Evolutionary conservation across 306 rosid species (phyloP).

Genomic region (Lagenaria siceraria): DNA sequence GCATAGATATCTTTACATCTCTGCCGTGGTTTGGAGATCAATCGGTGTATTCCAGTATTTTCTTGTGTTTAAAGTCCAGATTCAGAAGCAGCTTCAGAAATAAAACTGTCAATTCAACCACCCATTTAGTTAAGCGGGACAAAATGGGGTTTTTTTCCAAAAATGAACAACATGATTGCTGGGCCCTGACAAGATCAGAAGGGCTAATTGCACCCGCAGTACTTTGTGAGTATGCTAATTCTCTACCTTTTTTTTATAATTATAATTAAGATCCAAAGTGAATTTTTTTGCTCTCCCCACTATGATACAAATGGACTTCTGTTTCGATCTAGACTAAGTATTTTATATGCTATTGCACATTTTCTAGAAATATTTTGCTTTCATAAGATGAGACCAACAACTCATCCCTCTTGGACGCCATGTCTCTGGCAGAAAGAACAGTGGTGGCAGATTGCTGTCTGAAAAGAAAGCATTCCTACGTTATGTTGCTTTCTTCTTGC

Average conservation of each 20-base stretch:
- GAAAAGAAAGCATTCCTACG: background rate
- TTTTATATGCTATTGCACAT: background rate
- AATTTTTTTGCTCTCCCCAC: background rate
- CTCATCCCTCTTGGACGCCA: background rate
- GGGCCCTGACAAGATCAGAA: background rate
- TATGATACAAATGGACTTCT: background rate
- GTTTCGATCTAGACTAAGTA: background rate
- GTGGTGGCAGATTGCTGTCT: conserved; percentile 1
- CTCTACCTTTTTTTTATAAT: background rate
- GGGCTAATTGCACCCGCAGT: background rate
- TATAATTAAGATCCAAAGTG: background rate
- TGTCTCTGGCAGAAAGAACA: background rate
- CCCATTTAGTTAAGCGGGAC: background rate
- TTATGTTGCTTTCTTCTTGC: conserved; percentile 8
- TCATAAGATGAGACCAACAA: background rate
- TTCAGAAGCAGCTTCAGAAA: background rate
- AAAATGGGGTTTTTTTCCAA: background rate
- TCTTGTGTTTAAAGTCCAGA: background rate
- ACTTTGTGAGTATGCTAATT: background rate
- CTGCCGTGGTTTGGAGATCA: background rate
- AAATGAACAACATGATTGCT: background rate
- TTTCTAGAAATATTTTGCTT: background rate
- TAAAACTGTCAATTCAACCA: background rate
- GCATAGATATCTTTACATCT: background rate
- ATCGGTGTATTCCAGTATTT: background rate